Conservation (phyloP, 176 grass and related monocot species). For the Coix lacrymajobi region DNA sequence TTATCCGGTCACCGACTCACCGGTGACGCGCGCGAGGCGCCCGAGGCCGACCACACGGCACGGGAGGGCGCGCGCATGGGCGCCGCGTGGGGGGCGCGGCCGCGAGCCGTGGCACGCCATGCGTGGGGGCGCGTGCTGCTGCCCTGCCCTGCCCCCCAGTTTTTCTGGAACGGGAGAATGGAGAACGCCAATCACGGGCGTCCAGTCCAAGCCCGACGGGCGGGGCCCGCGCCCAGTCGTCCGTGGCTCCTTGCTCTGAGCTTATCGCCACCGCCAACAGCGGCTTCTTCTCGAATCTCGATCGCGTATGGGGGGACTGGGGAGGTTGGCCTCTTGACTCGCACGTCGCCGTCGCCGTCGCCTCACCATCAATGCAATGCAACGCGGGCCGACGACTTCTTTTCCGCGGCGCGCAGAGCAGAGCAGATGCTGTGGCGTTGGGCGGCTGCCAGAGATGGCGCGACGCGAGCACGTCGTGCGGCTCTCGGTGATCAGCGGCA, state of each 20-base stretch:
- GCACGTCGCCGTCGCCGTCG: background rate
- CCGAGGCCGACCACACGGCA: background rate
- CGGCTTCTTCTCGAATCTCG: background rate
- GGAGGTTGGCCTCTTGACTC: background rate
- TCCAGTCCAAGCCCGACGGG: background rate
- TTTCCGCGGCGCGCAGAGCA: background rate
- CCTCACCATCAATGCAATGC: background rate
- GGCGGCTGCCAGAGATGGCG: background rate
- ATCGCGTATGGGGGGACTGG: background rate
- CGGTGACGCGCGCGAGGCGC: background rate
- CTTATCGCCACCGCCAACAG: background rate
- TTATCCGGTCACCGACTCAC: constrained; percentile 10
- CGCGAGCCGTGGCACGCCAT: constrained; percentile 2
- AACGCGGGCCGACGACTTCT: no score
- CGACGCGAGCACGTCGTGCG: background rate
- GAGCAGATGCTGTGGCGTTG: background rate
- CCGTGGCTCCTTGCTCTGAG: background rate
- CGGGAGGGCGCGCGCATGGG: constrained; percentile 23
- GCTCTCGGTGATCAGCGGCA: background rate
- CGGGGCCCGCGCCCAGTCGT: background rate
- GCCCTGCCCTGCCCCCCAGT: background rate
- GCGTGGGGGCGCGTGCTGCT: constrained; percentile 7
- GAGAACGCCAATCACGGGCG: background rate
- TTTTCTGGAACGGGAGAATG: background rate
- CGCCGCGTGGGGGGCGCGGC: constrained; percentile 22